These are phyloP conservation scores for Yamadazyma sp. DNA, from an alignment of 805 yeast species.

Conservation along the genomic window DNA sequence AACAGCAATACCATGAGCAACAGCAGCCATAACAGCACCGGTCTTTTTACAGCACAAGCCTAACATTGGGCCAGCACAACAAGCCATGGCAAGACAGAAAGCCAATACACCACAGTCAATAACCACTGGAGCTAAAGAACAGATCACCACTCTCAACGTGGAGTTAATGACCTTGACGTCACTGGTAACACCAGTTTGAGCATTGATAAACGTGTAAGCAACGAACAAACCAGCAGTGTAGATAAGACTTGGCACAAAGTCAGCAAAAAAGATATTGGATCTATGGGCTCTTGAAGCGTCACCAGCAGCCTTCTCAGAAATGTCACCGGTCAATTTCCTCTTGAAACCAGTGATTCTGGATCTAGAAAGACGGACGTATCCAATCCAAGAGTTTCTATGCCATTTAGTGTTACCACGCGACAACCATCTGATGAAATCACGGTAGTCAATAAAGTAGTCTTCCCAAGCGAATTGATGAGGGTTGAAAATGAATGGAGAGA, in stretches of 20 bases:
- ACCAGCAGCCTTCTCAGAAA: slow-evolving; percentile 66
- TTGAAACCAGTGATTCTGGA: slow-evolving; percentile 92
- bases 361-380: slow-evolving; percentile 75
- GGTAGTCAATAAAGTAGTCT: slow-evolving; percentile 94
- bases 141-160: slow-evolving; percentile 66
- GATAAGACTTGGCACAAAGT: slow-evolving; percentile 69
- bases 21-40: slow-evolving; percentile 91
- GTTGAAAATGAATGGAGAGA: slow-evolving; percentile 92
- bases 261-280: slow-evolving; percentile 75
- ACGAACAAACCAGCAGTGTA: slow-evolving; percentile 70
- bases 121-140: slow-evolving; percentile 88
- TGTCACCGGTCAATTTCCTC: slow-evolving; percentile 64
- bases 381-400: slow-evolving; percentile 89
- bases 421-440: slow-evolving; percentile 88
- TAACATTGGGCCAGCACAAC: slow-evolving; percentile 96
- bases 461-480: slow-evolving; percentile 98
- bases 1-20: slow-evolving; percentile 95
- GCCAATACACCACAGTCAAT: slow-evolving; percentile 83
- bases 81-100: slow-evolving; percentile 77
- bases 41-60: slow-evolving; percentile 96
- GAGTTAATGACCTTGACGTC: slow-evolving; percentile 61
- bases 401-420: slow-evolving; percentile 88
- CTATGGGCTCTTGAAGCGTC: slow-evolving; percentile 77
- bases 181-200: slow-evolving; percentile 75
- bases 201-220: slow-evolving; percentile 79